phyloP scores from a whole-genome alignment of 352 stramenopile genomes.

The Phytophthora lateralis region DNA sequence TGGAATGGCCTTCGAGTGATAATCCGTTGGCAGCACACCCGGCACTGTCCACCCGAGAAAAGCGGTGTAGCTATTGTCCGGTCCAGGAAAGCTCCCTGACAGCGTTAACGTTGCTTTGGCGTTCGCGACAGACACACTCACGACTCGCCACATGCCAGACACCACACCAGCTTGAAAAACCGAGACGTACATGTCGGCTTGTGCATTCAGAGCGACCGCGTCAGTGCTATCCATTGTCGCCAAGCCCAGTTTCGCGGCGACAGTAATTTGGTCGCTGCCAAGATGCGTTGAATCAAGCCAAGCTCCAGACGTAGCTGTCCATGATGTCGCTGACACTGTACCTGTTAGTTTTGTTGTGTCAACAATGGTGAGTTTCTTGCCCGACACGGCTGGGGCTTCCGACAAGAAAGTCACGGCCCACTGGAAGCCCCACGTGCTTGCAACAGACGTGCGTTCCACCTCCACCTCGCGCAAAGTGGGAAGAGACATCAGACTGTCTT shows the following conservation, averaged over 20 bases:
- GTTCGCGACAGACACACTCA: conserved; percentile 30
- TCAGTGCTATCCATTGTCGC: conserved; percentile 46
- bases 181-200: conserved; percentile 61
- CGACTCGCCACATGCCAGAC: conserved; percentile 52
- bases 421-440: conserved; percentile 52
- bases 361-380: conserved; percentile 53
- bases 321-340: conserved; percentile 42
- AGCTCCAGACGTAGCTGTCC: conserved; percentile 43
- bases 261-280: conserved; percentile 39
- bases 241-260: conserved; percentile 36
- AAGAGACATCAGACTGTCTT: conserved; percentile 65
- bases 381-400: conserved; percentile 48
- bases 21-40: conserved; percentile 55
- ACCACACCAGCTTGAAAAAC: conserved; percentile 43
- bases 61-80: conserved; percentile 41
- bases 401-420: conserved; percentile 83
- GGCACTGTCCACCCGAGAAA: conserved; percentile 72
- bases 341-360: conserved; percentile 41
- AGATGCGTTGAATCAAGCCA: conserved; percentile 53
- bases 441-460: conserved; percentile 62
- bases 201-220: conserved; percentile 38
- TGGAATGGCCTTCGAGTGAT: conserved; percentile 48
- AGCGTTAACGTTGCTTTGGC: conserved; percentile 58
- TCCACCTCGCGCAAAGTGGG: conserved; percentile 70
- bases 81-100: conserved; percentile 44